phyloP scores from a whole-genome alignment of 225 moss, liverwort and hornwort genomes.

The Neckera pumila region DNA sequence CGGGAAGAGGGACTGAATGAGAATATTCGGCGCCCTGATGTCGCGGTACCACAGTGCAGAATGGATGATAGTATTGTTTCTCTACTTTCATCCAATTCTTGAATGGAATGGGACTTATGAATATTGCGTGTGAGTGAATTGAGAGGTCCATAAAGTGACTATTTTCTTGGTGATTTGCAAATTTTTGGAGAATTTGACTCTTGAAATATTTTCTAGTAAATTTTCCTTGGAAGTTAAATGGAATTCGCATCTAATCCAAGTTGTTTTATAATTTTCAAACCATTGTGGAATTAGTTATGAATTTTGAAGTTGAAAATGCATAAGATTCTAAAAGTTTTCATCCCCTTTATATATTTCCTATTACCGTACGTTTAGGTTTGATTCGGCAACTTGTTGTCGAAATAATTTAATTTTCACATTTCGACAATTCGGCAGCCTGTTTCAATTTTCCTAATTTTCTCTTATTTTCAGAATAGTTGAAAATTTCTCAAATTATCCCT shows the following conservation, averaged over 20 bases:
- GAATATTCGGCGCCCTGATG: background rate
- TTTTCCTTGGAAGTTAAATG: background rate
- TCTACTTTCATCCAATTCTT: background rate
- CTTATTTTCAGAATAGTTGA: too few species aligned
- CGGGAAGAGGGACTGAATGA: background rate
- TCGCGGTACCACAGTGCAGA: background rate
- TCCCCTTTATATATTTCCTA: rapidly evolving
- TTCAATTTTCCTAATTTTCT: too few species aligned
- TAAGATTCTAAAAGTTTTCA: background rate
- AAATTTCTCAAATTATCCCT: too few species aligned
- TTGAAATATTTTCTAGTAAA: background rate
- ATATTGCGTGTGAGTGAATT: too few species aligned
- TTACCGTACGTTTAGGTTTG: too few species aligned
- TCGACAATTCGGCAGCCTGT: too few species aligned
- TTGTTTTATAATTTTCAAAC: background rate
- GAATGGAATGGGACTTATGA: background rate
- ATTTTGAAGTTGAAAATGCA: background rate
- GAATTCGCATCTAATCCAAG: rapidly evolving
- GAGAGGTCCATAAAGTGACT: background rate
- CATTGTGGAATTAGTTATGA: too few species aligned
- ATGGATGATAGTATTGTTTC: background rate
- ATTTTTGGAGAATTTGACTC: background rate
- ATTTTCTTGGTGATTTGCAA: too few species aligned
- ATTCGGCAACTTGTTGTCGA: too few species aligned
- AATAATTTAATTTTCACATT: too few species aligned